phyloP scores from a whole-genome alignment of 257 asterid species.

The Misopates orontium region DNA sequence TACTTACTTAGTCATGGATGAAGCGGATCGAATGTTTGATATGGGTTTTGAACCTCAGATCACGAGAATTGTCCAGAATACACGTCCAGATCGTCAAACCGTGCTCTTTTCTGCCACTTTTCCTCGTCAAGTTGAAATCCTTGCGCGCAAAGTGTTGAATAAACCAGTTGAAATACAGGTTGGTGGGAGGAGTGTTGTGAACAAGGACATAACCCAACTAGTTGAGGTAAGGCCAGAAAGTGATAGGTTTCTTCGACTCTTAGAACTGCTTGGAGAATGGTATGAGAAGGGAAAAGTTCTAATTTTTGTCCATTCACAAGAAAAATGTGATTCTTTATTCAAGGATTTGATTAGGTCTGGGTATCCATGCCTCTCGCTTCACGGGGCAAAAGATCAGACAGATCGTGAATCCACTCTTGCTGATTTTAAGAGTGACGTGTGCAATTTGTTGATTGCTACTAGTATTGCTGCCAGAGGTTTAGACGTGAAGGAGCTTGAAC shows the following conservation, averaged over 20 bases:
- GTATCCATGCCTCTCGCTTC: slow-evolving; percentile 88
- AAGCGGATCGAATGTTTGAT: slow-evolving; percentile 95
- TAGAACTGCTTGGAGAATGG: slow-evolving; percentile 89
- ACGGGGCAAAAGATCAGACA: slow-evolving; percentile 91
- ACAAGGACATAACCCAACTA: slow-evolving; percentile 81
- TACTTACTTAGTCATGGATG: slow-evolving; percentile 91
- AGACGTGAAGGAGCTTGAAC: slow-evolving; percentile 89
- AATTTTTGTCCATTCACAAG: slow-evolving; percentile 84
- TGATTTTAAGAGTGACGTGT: slow-evolving; percentile 77
- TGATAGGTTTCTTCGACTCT: slow-evolving; percentile 72
- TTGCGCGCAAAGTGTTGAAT: slow-evolving; percentile 87
- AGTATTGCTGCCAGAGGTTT: slow-evolving; percentile 91
- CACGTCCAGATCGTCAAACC: slow-evolving; percentile 89
- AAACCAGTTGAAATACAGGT: slow-evolving; percentile 87
- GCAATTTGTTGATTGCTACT: slow-evolving; percentile 78
- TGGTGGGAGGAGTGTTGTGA: slow-evolving; percentile 95
- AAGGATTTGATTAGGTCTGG: slow-evolving; percentile 70
- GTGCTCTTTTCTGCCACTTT: slow-evolving; percentile 91
- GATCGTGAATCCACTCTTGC: slow-evolving; percentile 86
- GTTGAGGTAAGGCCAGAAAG: slow-evolving; percentile 92
- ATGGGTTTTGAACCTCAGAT: slow-evolving; percentile 98
- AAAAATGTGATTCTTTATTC: slow-evolving; percentile 77
- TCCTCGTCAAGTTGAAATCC: slow-evolving; percentile 84
- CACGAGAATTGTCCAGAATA: slow-evolving; percentile 82
- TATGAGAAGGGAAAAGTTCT: slow-evolving; percentile 80